Base-by-base conservation (phyloP, 2,329 filamentous ascomycete genomes). In the Hymenoscyphus repandus region DNA sequence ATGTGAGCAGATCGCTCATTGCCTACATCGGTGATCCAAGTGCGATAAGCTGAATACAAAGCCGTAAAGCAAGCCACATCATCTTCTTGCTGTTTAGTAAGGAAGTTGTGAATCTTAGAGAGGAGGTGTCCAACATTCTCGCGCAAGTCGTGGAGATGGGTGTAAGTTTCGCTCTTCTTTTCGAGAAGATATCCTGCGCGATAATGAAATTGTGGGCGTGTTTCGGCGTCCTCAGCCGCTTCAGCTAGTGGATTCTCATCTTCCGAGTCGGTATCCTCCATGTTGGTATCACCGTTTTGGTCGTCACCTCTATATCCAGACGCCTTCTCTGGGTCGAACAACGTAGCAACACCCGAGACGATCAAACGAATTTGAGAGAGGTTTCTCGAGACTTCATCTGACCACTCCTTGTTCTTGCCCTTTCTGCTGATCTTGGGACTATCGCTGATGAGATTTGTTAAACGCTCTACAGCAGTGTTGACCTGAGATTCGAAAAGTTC, bases 401-500 rank as follows among this genome's bases (percentile, higher is more conserved):
- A 96, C 93, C 93, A 99, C 62, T 96, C 92, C 69, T 97, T 99
- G 60, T 95, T 95, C 67, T 92, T 96, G 34, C 93, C 93, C 59
- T 91, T 92, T 50, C 92, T 82, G 68, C 90, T 95, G 47, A 97
- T 85, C 2, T 83, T 85, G 1, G 90, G 86, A 33, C 86, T 80
- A 41, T 89, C 84, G 55, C 88, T 85, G 64, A 90, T 95, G n/a
- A 99, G 77, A 6, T 85, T 80, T 55, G 82, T 80, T 11, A 99
- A 72, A 54, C 89, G 83, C 51, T 83, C 74, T 53, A 92, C 79
- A 1, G 92, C 91, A 37, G 81, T 83, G 50, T 82, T 82, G 5
- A 87, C 85, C 68, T 97, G 91, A 1, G 85, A 86, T 58, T 91
- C 84, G 62, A 96, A 97, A 0, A 99, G 71, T 62, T 92, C 86